A percentile compares a stretch with the other conserved stretches of the same genome.
Conservation (phyloP, 1,139 yeast genomes). For the Eremothecium sinecaudum region DNA sequence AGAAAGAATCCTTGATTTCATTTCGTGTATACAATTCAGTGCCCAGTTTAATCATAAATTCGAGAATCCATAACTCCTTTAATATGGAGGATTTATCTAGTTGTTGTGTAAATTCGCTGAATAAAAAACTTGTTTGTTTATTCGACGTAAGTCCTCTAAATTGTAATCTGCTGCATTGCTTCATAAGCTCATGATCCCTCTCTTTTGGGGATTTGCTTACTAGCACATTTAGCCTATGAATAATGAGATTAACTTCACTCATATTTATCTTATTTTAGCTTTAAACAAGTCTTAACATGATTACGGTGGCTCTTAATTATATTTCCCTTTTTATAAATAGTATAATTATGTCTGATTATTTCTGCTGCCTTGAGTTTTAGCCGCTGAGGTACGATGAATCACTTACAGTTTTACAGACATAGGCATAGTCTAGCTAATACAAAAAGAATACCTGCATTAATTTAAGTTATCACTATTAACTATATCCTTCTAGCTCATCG, state of each 20-base stretch:
- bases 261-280: too few species aligned
- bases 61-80: slow-evolving; percentile 6
- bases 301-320: too few species aligned
- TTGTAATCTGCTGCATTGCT: background rate
- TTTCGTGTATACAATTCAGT: slow-evolving; percentile 12
- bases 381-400: too few species aligned
- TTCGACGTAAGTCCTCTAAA: slow-evolving; percentile 1
- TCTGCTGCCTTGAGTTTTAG: too few species aligned
- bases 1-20: slow-evolving; percentile 16
- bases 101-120: slow-evolving; percentile 5
- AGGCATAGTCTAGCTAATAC: too few species aligned
- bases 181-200: slow-evolving; percentile 1
- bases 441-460: too few species aligned
- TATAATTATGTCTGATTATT: too few species aligned
- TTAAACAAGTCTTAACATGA: too few species aligned
- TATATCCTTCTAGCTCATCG: too few species aligned
- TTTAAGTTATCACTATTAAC: too few species aligned
- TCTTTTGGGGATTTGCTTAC: slow-evolving; percentile 1
- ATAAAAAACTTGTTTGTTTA: slow-evolving; percentile 3
- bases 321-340: too few species aligned
- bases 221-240: slow-evolving; percentile 2
- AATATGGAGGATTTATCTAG: slow-evolving; percentile 3
- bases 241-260: slow-evolving; percentile 3
- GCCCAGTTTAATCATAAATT: slow-evolving; percentile 20
- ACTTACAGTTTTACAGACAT: too few species aligned